Conservation (phyloP, 768 basidiomycete species). For the Lyophyllum atratum region DNA sequence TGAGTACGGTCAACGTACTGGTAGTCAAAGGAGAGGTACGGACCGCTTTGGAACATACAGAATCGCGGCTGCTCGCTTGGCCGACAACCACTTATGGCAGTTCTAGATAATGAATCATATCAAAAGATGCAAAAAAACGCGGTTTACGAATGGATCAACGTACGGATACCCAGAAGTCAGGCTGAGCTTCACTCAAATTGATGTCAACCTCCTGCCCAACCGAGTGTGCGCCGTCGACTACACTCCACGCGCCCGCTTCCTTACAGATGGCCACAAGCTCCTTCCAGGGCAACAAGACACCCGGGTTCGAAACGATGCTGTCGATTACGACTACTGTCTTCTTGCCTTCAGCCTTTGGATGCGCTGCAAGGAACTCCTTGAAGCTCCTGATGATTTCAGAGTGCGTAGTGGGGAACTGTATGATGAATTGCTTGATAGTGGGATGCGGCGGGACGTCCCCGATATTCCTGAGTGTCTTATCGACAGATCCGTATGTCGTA, state of each 20-base stretch:
- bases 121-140: not conserved
- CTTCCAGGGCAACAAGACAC: slow-evolving; percentile 74
- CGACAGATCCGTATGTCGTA: slow-evolving; percentile 50
- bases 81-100: slow-evolving; percentile 84
- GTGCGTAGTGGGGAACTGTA: slow-evolving; percentile 61
- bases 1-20: not conserved
- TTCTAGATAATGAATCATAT: slow-evolving; percentile 38
- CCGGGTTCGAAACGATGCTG: slow-evolving; percentile 64
- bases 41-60: slow-evolving; percentile 71
- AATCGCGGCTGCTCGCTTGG: slow-evolving; percentile 66
- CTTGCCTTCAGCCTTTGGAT: slow-evolving; percentile 15
- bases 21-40: not conserved
- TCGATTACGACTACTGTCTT: slow-evolving; percentile 74
- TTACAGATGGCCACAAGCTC: slow-evolving; percentile 67
- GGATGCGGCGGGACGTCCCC: slow-evolving; percentile 59
- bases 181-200: slow-evolving; percentile 54
- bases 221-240: slow-evolving; percentile 84
- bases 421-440: slow-evolving; percentile 44
- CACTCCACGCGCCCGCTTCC: slow-evolving; percentile 59
- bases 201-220: slow-evolving; percentile 75
- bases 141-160: slow-evolving; percentile 20
- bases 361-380: slow-evolving; percentile 27
- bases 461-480: slow-evolving; percentile 52
- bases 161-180: slow-evolving; percentile 83
- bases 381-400: slow-evolving; percentile 34